Conservation (phyloP, 176 grass and related monocot species). For the Paspalum notatum region DNA sequence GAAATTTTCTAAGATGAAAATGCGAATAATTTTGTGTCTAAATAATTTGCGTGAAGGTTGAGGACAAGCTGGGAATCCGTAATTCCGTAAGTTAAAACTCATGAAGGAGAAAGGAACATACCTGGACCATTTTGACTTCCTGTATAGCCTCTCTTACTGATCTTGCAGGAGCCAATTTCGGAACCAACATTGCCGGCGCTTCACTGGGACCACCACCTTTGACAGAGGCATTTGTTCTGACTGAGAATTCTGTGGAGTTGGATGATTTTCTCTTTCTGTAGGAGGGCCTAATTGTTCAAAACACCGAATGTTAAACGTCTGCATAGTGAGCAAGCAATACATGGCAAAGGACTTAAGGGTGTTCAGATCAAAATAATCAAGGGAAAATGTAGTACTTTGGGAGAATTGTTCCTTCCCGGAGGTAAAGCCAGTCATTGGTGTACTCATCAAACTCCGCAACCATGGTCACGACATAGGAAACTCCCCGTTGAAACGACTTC, state of each 20-base stretch:
- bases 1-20: slow-evolving; percentile 3
- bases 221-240: slow-evolving; percentile 49
- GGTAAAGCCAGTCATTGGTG: slow-evolving; percentile 97
- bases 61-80: background rate
- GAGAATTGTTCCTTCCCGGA: slow-evolving; percentile 84
- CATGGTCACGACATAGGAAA: slow-evolving; percentile 83
- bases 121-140: slow-evolving; percentile 97
- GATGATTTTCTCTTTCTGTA: slow-evolving; percentile 75
- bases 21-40: slow-evolving; percentile 4
- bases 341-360: slow-evolving; percentile 15
- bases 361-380: background rate
- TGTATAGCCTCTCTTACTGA: slow-evolving; percentile 89
- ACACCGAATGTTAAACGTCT: background rate
- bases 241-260: slow-evolving; percentile 65
- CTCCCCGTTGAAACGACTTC: slow-evolving; percentile 70
- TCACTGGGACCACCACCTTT: slow-evolving; percentile 58
- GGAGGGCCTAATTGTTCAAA: slow-evolving; percentile 53
- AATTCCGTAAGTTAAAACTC: slow-evolving; percentile 5
- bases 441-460: slow-evolving; percentile 95
- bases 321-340: background rate
- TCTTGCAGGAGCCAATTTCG: slow-evolving; percentile 80
- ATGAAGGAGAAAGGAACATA: slow-evolving; percentile 32
- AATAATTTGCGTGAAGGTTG: background rate
- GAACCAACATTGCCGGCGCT: slow-evolving; percentile 78
- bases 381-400: slow-evolving; percentile 60